Evolutionary conservation across 108 stramenopile species (phyloP).

Genomic region (Phaeodactylum tricornutum): DNA sequence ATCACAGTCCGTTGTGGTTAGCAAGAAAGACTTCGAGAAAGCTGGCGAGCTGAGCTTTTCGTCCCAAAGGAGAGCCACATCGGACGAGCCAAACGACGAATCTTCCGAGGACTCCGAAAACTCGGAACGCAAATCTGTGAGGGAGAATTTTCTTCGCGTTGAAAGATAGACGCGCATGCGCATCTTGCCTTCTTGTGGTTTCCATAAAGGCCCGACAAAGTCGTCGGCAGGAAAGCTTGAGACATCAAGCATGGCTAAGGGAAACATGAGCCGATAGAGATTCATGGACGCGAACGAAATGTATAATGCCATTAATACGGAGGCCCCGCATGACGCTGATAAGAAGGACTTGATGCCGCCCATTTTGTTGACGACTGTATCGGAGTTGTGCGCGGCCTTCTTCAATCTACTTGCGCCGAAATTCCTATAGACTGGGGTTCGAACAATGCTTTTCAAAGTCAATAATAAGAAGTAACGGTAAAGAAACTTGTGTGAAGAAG

Average conservation of each 20-base stretch:
- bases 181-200: slow-evolving; percentile 17
- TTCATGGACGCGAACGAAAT: slow-evolving; percentile 27
- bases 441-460: too few relatives aligned
- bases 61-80: slow-evolving; percentile 34
- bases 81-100: slow-evolving; percentile 9
- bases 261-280: slow-evolving; percentile 46
- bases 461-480: too few relatives aligned
- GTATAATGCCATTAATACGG: slow-evolving; percentile 37
- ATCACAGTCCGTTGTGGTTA: slow-evolving; percentile 29
- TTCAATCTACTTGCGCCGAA: too few relatives aligned
- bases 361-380: too few relatives aligned
- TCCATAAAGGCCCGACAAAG: slow-evolving; percentile 26
- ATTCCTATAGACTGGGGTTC: too few relatives aligned
- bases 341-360: too few relatives aligned
- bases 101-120: slow-evolving; percentile 24
- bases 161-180: slow-evolving; percentile 61
- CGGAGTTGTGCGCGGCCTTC: too few relatives aligned
- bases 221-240: slow-evolving; percentile 14
- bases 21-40: slow-evolving; percentile 42
- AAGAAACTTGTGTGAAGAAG: too few relatives aligned
- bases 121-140: slow-evolving; percentile 50
- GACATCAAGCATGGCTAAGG: slow-evolving; percentile 25
- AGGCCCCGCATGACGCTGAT: slow-evolving; percentile 9
- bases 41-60: slow-evolving; percentile 26
- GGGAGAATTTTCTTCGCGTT: slow-evolving; percentile 23